Evolutionary conservation across 1,284 basidiomycete genomes (phyloP).

Genomic region (Ustilago shanxiensis): DNA sequence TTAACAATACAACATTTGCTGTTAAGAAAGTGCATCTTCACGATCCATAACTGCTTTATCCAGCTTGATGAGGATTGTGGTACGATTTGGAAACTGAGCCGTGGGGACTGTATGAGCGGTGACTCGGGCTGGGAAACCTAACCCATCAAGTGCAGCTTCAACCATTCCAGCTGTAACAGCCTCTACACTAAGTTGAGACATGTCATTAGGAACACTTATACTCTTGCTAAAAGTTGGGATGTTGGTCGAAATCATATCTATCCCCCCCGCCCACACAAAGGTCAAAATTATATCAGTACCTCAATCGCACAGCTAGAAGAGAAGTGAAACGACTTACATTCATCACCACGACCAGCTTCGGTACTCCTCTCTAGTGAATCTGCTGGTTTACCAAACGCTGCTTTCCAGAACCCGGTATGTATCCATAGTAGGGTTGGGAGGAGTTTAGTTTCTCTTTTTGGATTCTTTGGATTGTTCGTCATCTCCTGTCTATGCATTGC

Average conservation of each 20-base stretch:
- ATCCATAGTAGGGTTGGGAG: slow-evolving; percentile 66
- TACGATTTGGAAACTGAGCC: slow-evolving; percentile 78
- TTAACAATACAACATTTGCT: neutral
- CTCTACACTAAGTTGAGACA: slow-evolving; percentile 92
- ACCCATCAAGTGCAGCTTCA: slow-evolving; percentile 93
- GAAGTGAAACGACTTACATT: slow-evolving; percentile 77
- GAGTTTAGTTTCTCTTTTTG: slow-evolving; percentile 64
- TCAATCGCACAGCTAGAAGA: too few species aligned
- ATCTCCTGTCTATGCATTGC: slow-evolving; percentile 58
- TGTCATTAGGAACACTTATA: slow-evolving; percentile 92
- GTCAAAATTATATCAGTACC: too few species aligned
- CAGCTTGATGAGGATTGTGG: slow-evolving; percentile 69
- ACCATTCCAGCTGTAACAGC: slow-evolving; percentile 97
- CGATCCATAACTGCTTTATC: slow-evolving; percentile 64
- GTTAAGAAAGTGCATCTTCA: slow-evolving; percentile 55
- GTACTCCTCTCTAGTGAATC: slow-evolving; percentile 96
- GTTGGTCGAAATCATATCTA: slow-evolving; percentile 99
- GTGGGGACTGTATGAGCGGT: slow-evolving; percentile 94
- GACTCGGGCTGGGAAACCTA: slow-evolving; percentile 94
- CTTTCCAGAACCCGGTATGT: slow-evolving; percentile 83
- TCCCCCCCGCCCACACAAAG: neutral
- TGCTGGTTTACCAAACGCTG: slow-evolving; percentile 91
- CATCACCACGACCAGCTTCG: slow-evolving; percentile 83
- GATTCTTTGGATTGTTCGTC: slow-evolving; percentile 55
- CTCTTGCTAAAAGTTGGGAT: slow-evolving; percentile 89